A percentile compares a stretch with the other conserved stretches of the same genome.
These are phyloP conservation scores for Aspergillus alliaceus DNA, from an alignment of 2,329 filamentous ascomycete genomes.

Conservation along the genomic window DNA sequence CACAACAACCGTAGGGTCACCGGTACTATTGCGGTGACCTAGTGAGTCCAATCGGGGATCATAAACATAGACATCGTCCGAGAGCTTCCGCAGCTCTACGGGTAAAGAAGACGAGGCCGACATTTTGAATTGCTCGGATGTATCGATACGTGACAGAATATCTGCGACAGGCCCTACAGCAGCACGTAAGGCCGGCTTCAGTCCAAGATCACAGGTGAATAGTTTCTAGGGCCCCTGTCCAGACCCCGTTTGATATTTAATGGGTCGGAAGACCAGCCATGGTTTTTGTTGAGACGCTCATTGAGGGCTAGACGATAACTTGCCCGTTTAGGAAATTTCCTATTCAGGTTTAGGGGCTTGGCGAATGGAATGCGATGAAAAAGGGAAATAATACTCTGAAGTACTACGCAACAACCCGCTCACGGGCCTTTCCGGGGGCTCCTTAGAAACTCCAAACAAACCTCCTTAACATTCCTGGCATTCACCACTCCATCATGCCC, in stretches of 20 bases:
- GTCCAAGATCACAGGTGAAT: too few species aligned
- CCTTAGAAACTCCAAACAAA: background rate
- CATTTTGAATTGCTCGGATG: too few species aligned
- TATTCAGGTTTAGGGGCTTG: background rate
- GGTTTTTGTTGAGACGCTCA: background rate
- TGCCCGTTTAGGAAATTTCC: background rate
- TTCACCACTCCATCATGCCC: background rate
- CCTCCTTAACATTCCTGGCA: background rate
- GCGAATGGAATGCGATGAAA: background rate
- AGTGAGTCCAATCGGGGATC: background rate
- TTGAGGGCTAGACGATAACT: background rate
- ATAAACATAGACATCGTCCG: conserved; percentile 1
- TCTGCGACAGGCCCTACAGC: too few species aligned
- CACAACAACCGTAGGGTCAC: background rate
- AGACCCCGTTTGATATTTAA: background rate
- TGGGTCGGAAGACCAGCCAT: too few species aligned
- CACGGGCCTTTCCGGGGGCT: background rate
- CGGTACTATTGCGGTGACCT: background rate
- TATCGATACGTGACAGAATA: too few species aligned
- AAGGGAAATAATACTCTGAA: too few species aligned
- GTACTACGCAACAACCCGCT: too few species aligned
- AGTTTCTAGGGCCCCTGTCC: background rate
- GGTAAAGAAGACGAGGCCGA: background rate
- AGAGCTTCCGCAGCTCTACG: background rate
- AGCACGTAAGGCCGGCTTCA: background rate